A percentile compares a stretch with the other conserved stretches of the same genome.
Evolutionary conservation across 768 basidiomycete species (phyloP).

Genomic region (Rubroboletus pulcherrimus): DNA sequence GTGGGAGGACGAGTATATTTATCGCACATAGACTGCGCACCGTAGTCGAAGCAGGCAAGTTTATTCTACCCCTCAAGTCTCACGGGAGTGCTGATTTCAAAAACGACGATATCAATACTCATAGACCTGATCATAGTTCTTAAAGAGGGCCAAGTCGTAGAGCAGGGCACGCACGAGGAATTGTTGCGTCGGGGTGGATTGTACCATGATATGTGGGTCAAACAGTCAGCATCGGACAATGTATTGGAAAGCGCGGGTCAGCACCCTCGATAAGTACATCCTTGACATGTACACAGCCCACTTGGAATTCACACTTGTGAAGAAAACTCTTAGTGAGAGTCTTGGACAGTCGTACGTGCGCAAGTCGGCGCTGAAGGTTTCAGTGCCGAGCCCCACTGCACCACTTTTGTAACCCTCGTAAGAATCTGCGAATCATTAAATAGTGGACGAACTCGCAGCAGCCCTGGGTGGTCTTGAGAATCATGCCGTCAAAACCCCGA

Average conservation of each 20-base stretch:
- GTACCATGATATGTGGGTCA: constrained; percentile 79
- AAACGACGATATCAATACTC: not conserved
- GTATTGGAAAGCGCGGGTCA: constrained; percentile 15
- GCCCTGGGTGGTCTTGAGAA: too few species aligned
- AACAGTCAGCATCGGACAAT: constrained; percentile 52
- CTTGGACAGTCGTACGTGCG: not conserved
- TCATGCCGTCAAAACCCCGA: too few species aligned
- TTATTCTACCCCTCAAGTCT: not conserved
- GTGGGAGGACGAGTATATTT: constrained; percentile 89
- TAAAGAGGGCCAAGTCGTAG: constrained; percentile 83
- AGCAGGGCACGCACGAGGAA: constrained; percentile 91
- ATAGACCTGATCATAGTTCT: constrained; percentile 91
- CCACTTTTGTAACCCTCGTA: not conserved
- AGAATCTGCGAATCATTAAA: not conserved
- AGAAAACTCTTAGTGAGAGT: not conserved
- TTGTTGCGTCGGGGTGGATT: constrained; percentile 67
- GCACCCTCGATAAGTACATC: not conserved
- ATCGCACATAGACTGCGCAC: constrained; percentile 93
- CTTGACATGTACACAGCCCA: not conserved
- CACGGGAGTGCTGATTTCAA: not conserved
- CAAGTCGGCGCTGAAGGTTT: not conserved
- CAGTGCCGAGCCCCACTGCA: not conserved
- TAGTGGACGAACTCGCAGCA: too few species aligned
- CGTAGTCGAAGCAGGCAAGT: constrained; percentile 81
- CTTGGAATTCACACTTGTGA: not conserved